Percentiles rank a stretch among this genome's conserved stretches.
phyloP scores from a whole-genome alignment of 805 yeast genomes.

The Suhomyces tanzawaensis region DNA sequence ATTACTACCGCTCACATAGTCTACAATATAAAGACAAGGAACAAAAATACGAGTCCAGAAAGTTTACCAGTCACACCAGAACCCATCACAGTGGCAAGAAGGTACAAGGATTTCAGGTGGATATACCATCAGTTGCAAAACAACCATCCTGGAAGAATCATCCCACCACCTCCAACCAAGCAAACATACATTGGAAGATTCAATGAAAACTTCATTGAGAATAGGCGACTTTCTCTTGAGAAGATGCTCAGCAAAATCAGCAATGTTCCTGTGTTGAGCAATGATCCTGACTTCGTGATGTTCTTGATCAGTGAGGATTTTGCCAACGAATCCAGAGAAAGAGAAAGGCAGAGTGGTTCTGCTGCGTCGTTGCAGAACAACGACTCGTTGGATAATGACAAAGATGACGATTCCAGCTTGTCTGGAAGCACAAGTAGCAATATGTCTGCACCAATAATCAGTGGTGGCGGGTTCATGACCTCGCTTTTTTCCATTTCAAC shows the following conservation, averaged over 20 bases:
- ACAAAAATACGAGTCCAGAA: slow-evolving; percentile 34
- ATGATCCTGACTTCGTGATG: slow-evolving; percentile 73
- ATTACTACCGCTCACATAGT: slow-evolving; percentile 85
- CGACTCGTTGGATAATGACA: slow-evolving; percentile 37
- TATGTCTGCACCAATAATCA: slow-evolving; percentile 15
- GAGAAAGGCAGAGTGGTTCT: slow-evolving; percentile 60
- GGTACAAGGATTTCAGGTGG: slow-evolving; percentile 95
- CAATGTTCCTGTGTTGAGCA: slow-evolving; percentile 51
- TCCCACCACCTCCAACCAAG: slow-evolving; percentile 92
- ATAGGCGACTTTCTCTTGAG: slow-evolving; percentile 79
- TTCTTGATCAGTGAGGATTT: slow-evolving; percentile 78
- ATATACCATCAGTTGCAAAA: slow-evolving; percentile 81
- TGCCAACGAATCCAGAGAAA: slow-evolving; percentile 60
- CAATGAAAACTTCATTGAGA: slow-evolving; percentile 85
- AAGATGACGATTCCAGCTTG: slow-evolving; percentile 2
- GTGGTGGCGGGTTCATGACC: slow-evolving; percentile 60
- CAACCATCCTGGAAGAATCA: slow-evolving; percentile 84
- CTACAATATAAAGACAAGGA: slow-evolving; percentile 68
- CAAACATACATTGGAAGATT: slow-evolving; percentile 92
- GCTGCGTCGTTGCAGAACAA: slow-evolving; percentile 42
- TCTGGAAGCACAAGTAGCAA: slow-evolving; percentile 6
- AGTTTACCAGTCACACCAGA: slow-evolving; percentile 11
- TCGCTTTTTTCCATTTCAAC: slow-evolving; percentile 67
- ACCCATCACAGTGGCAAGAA: slow-evolving; percentile 56
- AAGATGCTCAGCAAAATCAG: slow-evolving; percentile 79